Evolutionary conservation across 192 early-diverging fungal genomes (phyloP), one percentile per base, ranked within the genome.

Genomic region (Phlyctochytrium arcticum): DNA sequence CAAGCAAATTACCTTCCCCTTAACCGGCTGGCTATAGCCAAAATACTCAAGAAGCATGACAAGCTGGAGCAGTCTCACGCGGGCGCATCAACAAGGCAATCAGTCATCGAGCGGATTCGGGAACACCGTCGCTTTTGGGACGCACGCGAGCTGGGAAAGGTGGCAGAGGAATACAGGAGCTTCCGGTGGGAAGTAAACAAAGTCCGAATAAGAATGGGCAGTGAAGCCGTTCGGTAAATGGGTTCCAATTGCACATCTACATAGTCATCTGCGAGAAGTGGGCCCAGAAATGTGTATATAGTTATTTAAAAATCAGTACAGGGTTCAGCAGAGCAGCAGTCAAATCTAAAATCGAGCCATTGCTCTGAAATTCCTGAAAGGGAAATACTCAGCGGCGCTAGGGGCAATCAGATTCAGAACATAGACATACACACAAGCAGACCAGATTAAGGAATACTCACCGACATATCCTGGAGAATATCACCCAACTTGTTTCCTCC

Each of bases 401-500:
- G 39, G 15, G 39, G 15, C 15, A 0, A 12, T 44, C 15, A 44
- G 12, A 44, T 19, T 12, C 39, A 44, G 15, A 1, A 44, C 39
- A 44, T 2, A 44, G 39, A 2, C 37, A 42, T 10, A 42, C 37
- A 42, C n/a, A 44, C 39, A 44, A 44, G 15, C 39, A 12, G 21
- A 12, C 12, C 21, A 44, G 21, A 44, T 8, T 34, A 17, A 57
- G n/a, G 34, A 35, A 57, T 44, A 53, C 66, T n/a, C 57, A 80
- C 80, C 80, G 80, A 76, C 56, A 82, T 65, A 56, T 82, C 80
- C 27, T 63, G 57, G 46, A 82, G 54, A 30, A 80, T 64, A 21
- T 82, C 75, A 2, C 67, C 75, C 35, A 80, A 34, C 64, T 80
- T 79, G 54, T 57, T 69, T 27, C 73, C 70, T 17, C 76, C 76